Evolutionary conservation across 108 stramenopile species (phyloP).

Genomic region (Cyclostephanos tholiformis): DNA sequence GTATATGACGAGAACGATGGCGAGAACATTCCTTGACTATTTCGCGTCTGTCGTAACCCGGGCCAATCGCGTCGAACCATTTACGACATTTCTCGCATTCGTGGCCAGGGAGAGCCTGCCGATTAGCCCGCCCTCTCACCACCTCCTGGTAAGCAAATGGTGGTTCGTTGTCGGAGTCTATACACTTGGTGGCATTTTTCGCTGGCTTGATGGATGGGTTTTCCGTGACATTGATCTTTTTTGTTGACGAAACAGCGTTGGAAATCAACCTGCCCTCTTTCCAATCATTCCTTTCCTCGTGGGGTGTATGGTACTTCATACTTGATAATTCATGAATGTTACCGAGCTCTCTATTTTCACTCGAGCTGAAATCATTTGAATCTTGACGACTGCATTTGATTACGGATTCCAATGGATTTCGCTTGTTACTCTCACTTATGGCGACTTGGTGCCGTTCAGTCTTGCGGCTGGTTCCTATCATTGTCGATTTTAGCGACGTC

Average conservation of each 20-base stretch:
- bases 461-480: neutral
- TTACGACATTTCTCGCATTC: slow-evolving; percentile 52
- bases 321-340: neutral
- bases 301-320: neutral
- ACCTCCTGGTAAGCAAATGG: slow-evolving; percentile 53
- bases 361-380: neutral
- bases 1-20: slow-evolving; percentile 37
- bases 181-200: slow-evolving; percentile 3
- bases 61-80: slow-evolving; percentile 46
- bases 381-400: neutral
- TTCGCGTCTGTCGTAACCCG: slow-evolving; percentile 35
- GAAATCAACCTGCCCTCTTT: neutral
- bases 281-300: neutral
- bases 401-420: slow-evolving; percentile 10
- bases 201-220: slow-evolving; percentile 24
- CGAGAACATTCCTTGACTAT: slow-evolving; percentile 54
- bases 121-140: slow-evolving; percentile 39
- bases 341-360: neutral
- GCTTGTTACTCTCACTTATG: neutral
- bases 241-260: neutral
- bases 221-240: neutral
- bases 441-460: neutral
- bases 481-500: neutral
- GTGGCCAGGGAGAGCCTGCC: slow-evolving; percentile 44
- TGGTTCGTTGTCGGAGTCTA: slow-evolving; percentile 11